Conservation (phyloP, 2,329 filamentous ascomycete species). For the Pestalotiopsis fici region DNA sequence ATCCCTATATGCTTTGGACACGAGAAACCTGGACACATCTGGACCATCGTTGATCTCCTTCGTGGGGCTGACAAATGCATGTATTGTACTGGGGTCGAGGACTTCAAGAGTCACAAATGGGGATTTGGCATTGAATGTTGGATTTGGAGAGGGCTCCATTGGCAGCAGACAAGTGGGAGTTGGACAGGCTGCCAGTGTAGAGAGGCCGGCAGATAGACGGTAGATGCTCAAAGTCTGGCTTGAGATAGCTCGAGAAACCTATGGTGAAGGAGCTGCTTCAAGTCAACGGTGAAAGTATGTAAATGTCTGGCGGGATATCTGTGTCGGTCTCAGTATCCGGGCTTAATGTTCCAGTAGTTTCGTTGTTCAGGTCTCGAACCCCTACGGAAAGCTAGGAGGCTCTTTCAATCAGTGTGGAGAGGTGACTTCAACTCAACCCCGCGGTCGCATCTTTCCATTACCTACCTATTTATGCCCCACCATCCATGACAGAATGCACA, state of each 20-base stretch:
- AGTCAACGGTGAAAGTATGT: background rate
- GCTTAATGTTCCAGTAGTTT: background rate
- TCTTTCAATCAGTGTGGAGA: no score
- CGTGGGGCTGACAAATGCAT: constrained; percentile 65
- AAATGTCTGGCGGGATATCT: background rate
- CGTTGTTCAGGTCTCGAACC: background rate
- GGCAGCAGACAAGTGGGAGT: background rate
- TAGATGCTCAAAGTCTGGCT: no score
- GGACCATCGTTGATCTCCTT: constrained; percentile 85
- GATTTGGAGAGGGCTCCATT: constrained; percentile 6
- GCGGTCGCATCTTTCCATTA: background rate
- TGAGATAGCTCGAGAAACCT: no score
- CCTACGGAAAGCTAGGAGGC: background rate
- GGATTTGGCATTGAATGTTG: background rate
- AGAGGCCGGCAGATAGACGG: background rate
- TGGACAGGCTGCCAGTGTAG: background rate
- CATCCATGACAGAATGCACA: background rate
- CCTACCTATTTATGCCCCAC: background rate
- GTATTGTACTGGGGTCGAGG: constrained; percentile 49
- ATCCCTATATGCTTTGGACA: constrained; percentile 80
- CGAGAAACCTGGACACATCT: constrained; percentile 80
- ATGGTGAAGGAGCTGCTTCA: no score
- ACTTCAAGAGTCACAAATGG: constrained; percentile 40
- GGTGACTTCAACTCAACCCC: background rate
- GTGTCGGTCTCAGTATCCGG: background rate